A percentile compares a stretch with the other conserved stretches of the same genome.
These are phyloP conservation scores for Boletus reticuloceps DNA, from an alignment of 768 basidiomycete species.

Conservation along the genomic window DNA sequence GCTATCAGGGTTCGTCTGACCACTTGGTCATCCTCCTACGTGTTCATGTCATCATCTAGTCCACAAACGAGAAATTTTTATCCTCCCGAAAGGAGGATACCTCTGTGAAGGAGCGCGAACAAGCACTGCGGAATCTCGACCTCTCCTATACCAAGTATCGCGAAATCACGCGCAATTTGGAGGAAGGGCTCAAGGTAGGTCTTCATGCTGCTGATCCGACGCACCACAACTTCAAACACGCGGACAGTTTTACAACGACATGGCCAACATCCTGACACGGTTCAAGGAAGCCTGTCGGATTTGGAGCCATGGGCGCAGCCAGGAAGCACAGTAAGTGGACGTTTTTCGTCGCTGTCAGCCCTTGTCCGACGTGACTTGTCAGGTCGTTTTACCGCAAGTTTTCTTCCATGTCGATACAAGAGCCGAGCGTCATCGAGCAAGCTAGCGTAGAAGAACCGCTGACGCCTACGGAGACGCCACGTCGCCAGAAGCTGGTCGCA, in stretches of 20 bases:
- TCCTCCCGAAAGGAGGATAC: constrained; percentile 77
- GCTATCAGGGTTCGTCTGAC: constrained; percentile 60
- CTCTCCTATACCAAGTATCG: constrained; percentile 83
- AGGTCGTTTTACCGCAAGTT: constrained; percentile 23
- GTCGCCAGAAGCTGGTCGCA: constrained; percentile 28
- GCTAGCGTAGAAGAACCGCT: background rate
- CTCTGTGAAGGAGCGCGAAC: constrained; percentile 74
- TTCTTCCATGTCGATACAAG: constrained; percentile 33
- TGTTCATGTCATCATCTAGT: constrained; percentile 34
- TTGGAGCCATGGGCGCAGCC: constrained; percentile 70
- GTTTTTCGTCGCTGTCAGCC: background rate
- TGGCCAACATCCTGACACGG: constrained; percentile 65
- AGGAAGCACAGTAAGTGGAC: constrained; percentile 67
- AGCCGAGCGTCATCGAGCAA: constrained; percentile 12
- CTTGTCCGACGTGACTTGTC: background rate
- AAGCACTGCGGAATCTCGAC: constrained; percentile 78
- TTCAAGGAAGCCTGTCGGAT: constrained; percentile 74
- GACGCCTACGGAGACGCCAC: constrained; percentile 6
- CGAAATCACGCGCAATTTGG: constrained; percentile 80
- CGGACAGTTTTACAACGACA: constrained; percentile 86
- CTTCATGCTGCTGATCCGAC: background rate
- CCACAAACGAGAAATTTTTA: constrained; percentile 70
- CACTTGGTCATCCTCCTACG: background rate
- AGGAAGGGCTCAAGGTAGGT: constrained; percentile 80
- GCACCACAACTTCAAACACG: background rate